Evolutionary conservation across 768 basidiomycete species (phyloP).

Genomic region (Mycena haematopus): DNA sequence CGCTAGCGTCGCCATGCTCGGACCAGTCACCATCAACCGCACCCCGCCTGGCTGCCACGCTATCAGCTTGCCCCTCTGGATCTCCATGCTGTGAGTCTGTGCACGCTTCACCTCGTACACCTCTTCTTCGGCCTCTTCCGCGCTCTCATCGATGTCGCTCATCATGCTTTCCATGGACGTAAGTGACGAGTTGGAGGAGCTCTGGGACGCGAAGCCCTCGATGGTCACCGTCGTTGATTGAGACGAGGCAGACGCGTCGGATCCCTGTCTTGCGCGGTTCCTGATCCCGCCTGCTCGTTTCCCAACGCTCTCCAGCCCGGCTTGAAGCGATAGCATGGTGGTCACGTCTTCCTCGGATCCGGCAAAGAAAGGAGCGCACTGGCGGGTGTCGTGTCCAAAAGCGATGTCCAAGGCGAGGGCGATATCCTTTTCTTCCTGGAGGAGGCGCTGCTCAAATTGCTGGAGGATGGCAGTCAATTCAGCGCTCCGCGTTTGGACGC

Average conservation of each 20-base stretch:
- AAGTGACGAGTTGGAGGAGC: conserved; percentile 28
- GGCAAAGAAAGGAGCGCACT: conserved; percentile 27
- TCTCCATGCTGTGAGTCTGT: conserved; percentile 56
- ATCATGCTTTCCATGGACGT: conserved; percentile 29
- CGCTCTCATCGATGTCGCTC: conserved; percentile 31
- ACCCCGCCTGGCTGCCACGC: conserved; percentile 26
- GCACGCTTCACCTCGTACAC: conserved; percentile 52
- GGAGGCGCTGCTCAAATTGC: conserved; percentile 33
- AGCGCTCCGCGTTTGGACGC: conserved; percentile 11
- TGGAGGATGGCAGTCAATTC: conserved; percentile 25
- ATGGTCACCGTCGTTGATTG: conserved; percentile 34
- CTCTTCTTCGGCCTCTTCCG: conserved; percentile 42
- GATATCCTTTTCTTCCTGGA: conserved; percentile 38
- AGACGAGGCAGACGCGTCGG: conserved; percentile 41
- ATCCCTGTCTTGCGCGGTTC: conserved; percentile 36
- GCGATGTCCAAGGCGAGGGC: conserved; percentile 33
- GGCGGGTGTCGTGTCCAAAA: conserved; percentile 19
- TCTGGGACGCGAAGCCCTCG: conserved; percentile 27
- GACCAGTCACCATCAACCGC: conserved; percentile 43
- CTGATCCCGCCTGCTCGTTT: conserved; percentile 24
- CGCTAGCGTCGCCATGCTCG: conserved; percentile 42
- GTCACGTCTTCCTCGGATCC: conserved; percentile 30
- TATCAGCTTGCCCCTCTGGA: conserved; percentile 54
- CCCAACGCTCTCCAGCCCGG: conserved; percentile 34
- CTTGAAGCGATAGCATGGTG: conserved; percentile 35